Evolutionary conservation across 345 rosid species (phyloP).

Genomic region (Durio zibethinus): DNA sequence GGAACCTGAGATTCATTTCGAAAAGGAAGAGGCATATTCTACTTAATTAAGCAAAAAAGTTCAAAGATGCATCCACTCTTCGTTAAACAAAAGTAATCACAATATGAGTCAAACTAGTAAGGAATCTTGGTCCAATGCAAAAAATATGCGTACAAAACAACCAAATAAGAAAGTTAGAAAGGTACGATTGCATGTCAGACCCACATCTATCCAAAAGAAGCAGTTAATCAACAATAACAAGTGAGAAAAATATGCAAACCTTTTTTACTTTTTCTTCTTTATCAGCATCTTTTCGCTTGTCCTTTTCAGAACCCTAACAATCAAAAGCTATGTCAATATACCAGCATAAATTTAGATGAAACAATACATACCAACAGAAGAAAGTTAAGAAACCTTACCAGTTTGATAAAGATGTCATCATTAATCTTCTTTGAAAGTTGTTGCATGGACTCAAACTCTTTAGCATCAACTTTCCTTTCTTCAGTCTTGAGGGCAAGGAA

Average conservation of each 20-base stretch:
- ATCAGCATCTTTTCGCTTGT: slow-evolving; percentile 87
- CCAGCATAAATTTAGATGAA: background rate
- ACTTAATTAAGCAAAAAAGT: background rate
- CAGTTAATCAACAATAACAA: background rate
- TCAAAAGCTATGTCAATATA: slow-evolving; percentile 6
- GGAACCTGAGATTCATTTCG: background rate
- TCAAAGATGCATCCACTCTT: background rate
- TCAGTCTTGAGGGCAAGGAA: slow-evolving; percentile 56
- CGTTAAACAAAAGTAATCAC: background rate
- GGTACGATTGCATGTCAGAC: background rate
- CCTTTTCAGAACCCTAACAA: slow-evolving; percentile 90
- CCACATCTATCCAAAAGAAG: background rate
- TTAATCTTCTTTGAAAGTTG: slow-evolving; percentile 81
- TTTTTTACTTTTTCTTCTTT: slow-evolving; percentile 87
- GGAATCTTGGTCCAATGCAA: background rate
- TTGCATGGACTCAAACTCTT: slow-evolving; percentile 78
- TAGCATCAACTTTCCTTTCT: slow-evolving; percentile 80
- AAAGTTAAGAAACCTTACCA: slow-evolving; percentile 43
- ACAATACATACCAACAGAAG: background rate
- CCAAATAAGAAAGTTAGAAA: background rate
- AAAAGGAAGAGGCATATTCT: background rate
- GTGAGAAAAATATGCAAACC: slow-evolving; percentile 35
- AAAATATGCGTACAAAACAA: background rate
- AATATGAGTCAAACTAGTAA: background rate
- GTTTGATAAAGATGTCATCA: slow-evolving; percentile 81